Evolutionary conservation across 805 yeast genomes (phyloP).

Genomic region (Ogataea kodamae): DNA sequence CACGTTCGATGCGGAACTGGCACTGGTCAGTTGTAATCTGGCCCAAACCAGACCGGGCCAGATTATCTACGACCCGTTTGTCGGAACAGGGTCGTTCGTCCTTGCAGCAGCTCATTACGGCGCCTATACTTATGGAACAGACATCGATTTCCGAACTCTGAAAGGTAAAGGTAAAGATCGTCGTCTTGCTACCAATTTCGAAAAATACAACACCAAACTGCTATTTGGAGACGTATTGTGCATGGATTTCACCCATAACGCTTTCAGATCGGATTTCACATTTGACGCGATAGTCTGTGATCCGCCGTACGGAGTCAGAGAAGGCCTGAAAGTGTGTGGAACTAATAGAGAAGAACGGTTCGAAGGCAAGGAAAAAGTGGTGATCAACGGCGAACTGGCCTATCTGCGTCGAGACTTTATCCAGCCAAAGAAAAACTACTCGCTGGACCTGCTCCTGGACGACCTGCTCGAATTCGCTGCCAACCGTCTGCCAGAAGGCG

Average conservation of each 20-base stretch:
- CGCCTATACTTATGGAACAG: slow-evolving; percentile 79
- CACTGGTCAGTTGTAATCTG: slow-evolving; percentile 82
- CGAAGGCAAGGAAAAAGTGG: slow-evolving; percentile 65
- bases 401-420: slow-evolving; percentile 76
- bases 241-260: slow-evolving; percentile 93
- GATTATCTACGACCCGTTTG: slow-evolving; percentile 88
- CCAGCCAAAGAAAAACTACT: slow-evolving; percentile 90
- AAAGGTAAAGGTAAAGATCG: slow-evolving; percentile 57
- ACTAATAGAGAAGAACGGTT: slow-evolving; percentile 59
- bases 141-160: slow-evolving; percentile 78
- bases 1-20: slow-evolving; percentile 90
- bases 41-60: slow-evolving; percentile 68
- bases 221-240: slow-evolving; percentile 72
- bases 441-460: slow-evolving; percentile 69
- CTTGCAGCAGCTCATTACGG: slow-evolving; percentile 86
- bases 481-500: slow-evolving; percentile 63
- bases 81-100: slow-evolving; percentile 93
- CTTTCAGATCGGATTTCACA: slow-evolving; percentile 57
- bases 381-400: slow-evolving; percentile 79
- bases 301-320: slow-evolving; percentile 97
- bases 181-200: slow-evolving; percentile 56
- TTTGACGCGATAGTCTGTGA: slow-evolving; percentile 89
- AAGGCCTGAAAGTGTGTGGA: slow-evolving; percentile 91
- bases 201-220: slow-evolving; percentile 59
- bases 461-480: slow-evolving; percentile 77